These are phyloP conservation scores for Astrocystis sublimbata DNA, from an alignment of 495 filamentous ascomycete genomes.

Conservation along the genomic window DNA sequence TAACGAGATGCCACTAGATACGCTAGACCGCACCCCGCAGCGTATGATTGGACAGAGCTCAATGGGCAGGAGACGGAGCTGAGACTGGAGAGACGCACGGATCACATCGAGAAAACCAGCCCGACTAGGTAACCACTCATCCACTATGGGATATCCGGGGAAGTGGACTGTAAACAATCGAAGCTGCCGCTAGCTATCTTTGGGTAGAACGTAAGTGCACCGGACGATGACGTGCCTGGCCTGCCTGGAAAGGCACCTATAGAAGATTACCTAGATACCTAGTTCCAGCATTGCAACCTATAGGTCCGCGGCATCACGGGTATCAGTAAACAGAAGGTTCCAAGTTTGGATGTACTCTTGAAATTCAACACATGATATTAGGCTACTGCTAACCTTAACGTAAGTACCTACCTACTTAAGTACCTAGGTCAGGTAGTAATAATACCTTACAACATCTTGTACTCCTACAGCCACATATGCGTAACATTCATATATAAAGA, in stretches of 20 bases:
- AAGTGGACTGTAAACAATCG: not conserved
- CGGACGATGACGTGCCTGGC: too few relatives aligned
- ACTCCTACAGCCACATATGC: too few relatives aligned
- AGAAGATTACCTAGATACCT: not conserved
- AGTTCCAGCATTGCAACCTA: too few relatives aligned
- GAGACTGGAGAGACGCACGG: not conserved
- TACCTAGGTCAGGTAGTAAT: not conserved
- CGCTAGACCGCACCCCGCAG: not conserved
- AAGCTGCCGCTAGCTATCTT: too few relatives aligned
- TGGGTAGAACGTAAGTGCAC: too few relatives aligned
- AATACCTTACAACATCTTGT: too few relatives aligned
- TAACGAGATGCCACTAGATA: not conserved
- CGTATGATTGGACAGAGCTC: not conserved
- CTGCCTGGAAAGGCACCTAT: not conserved
- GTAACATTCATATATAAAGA: too few relatives aligned
- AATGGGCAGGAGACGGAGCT: not conserved
- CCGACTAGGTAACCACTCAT: not conserved
- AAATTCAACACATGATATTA: too few relatives aligned
- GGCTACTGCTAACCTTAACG: too few relatives aligned
- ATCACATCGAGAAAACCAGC: not conserved
- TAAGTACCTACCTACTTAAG: conserved; percentile 3
- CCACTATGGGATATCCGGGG: not conserved
- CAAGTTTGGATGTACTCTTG: too few relatives aligned
- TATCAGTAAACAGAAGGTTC: too few relatives aligned
- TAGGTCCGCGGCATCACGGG: too few relatives aligned